Conservation (phyloP, 345 rosid genomes). For the Firmiana major region DNA sequence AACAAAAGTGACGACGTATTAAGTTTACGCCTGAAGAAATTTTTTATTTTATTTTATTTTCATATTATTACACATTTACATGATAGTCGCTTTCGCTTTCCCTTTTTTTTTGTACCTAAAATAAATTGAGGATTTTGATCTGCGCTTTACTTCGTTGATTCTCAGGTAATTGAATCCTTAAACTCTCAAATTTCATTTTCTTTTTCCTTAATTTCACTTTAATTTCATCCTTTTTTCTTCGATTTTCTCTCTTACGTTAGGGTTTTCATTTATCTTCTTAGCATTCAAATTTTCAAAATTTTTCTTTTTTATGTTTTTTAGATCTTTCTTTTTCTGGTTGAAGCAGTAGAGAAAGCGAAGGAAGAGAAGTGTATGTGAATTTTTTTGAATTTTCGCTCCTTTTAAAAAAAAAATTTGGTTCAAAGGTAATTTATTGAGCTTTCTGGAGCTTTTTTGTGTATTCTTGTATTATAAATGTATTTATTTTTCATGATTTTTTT, state of each 20-base stretch:
- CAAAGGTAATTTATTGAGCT: background rate
- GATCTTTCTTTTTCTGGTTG: background rate
- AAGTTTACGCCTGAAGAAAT: background rate
- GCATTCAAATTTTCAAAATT: background rate
- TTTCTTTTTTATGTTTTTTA: background rate
- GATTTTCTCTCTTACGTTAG: background rate
- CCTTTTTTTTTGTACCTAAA: background rate
- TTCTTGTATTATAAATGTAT: background rate
- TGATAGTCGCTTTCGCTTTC: conserved; percentile 17
- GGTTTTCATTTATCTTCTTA: background rate
- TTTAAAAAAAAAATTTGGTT: background rate
- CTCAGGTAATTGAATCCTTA: conserved; percentile 25
- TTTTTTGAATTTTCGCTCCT: background rate
- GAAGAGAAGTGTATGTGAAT: background rate
- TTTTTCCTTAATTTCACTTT: background rate
- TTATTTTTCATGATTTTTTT: background rate
- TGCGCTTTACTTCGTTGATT: conserved; percentile 25
- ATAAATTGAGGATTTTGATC: conserved; percentile 18
- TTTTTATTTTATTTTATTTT: no score
- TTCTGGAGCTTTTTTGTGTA: no score
- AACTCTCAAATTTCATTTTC: conserved; percentile 9
- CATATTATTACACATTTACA: background rate
- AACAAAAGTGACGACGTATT: background rate
- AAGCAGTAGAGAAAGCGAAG: background rate
- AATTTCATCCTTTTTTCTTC: conserved; percentile 2